Evolutionary conservation across 2,329 filamentous ascomycete species (phyloP).

Genomic region (Bipolaris cookei): DNA sequence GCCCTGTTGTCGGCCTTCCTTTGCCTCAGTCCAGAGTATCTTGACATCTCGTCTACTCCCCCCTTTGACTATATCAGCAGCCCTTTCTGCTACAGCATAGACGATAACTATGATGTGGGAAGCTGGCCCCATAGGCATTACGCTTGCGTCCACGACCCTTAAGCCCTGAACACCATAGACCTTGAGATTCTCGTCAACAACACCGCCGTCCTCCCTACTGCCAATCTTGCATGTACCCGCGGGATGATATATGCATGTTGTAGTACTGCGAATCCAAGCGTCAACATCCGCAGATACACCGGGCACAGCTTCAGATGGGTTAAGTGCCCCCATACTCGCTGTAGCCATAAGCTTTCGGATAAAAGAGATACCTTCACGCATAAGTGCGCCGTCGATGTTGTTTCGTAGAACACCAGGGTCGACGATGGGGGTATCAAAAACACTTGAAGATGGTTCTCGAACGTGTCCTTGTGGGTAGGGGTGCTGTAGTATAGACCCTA

Average conservation of each 20-base stretch:
- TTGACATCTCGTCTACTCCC: too few relatives aligned
- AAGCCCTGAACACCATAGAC: constrained; percentile 35
- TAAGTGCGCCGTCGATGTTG: constrained; percentile 28
- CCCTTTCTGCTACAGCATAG: constrained; percentile 28
- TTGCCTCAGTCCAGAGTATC: too few relatives aligned
- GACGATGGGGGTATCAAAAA: constrained; percentile 32
- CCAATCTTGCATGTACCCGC: constrained; percentile 36
- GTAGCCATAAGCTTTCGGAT: constrained; percentile 22
- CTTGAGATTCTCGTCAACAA: constrained; percentile 32
- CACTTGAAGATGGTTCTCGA: constrained; percentile 22
- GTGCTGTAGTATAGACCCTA: constrained; percentile 29
- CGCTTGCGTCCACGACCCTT: constrained; percentile 29
- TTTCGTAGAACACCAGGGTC: constrained; percentile 34
- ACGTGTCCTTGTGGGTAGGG: constrained; percentile 36
- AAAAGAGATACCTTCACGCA: constrained; percentile 32
- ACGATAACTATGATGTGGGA: constrained; percentile 28
- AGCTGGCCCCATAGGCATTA: constrained; percentile 26
- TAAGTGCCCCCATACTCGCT: constrained; percentile 22
- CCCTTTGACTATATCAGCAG: constrained; percentile 20
- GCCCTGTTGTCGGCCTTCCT: too few relatives aligned
- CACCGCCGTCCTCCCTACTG: constrained; percentile 33
- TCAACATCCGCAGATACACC: constrained; percentile 28
- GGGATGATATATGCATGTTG: constrained; percentile 20
- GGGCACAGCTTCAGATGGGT: constrained; percentile 29
- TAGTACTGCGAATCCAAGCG: constrained; percentile 17